Base-by-base conservation (phyloP, 2,329 filamentous ascomycete genomes). In the Phaeosphaeriaceae sp. region DNA sequence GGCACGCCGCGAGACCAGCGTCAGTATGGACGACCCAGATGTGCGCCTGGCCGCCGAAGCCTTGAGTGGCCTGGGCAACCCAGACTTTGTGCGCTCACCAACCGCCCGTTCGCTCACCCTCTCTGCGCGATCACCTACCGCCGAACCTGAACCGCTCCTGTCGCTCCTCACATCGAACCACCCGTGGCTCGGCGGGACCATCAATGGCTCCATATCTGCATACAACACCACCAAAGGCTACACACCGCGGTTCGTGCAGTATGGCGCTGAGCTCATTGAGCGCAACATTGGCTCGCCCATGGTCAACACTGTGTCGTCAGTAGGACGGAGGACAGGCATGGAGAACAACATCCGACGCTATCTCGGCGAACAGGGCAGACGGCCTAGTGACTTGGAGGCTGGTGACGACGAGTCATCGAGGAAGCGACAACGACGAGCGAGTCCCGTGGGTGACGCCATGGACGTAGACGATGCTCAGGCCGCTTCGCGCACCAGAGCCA, bases 211-310 rank as follows among this genome's bases (percentile, higher is more conserved):
- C 0, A 86, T 94, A 7, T 92, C 91, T 1, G 92, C 91, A 1
- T 98, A 98, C 75, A 89, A 90, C 25, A 89, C 86, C 2, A 93
- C 91, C 11, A 97, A 98, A 78, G 92, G 93, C 66, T 96, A 94
- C 70, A 96, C 92, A 1, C 93, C 94, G 0, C 86, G 91, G 1
- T 92, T 97, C 73, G 93, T 84, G n/a, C 79, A 91, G 76, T 91
- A 91, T n/a, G 88, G 93, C 60, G 94, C 92, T 49, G 92, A 97
- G 75, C 92, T 96, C 69, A 89, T 97, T 20, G 94, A 98, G 77
- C 89, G 91, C 48, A 94, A 92, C 66, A 87, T 97, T 51, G 91
- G 85, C 13, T 83, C 90, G 1, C 93, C 92, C 1, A 88, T 97
- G 52, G 91, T 91, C 52, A 95, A 91, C 71, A 95, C 92, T 0